Base-by-base conservation (phyloP, 371 early-diverging fungal species). In the Blakeslea trispora region DNA sequence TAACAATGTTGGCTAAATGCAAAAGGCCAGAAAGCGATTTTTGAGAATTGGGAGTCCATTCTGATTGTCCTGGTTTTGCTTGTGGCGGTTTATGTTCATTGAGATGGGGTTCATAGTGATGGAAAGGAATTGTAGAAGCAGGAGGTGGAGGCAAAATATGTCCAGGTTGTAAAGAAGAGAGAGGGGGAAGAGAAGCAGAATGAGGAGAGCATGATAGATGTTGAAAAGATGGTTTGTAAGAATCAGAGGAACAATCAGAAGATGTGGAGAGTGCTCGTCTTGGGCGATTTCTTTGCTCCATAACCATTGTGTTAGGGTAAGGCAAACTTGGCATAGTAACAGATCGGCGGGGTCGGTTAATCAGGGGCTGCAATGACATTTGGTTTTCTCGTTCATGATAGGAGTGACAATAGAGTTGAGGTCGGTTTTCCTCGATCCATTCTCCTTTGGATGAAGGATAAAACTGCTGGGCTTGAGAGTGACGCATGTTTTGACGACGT, bases 401-500 rank as follows among this genome's bases (percentile, higher is more conserved):
- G 22, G 59, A 58, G 46, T 57, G 66, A 19, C 54, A 44, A 55
- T 63, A 57, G 19, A 55, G 28, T 45, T 50, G 50, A 47, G 55
- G 49, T 42, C 23, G 21, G 31, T 42, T 17, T 22, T 52, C 45
- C 45, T 53, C 50, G 14, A 43, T 48, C 14, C 9, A 15, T 4
- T 48, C 35, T 19, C 39, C 54, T 40, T 44, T 54, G 7, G 28
- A 7, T 28, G 28, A 28, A 28, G 3, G 28, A 28, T 28, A 28
- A 28, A 28, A 28, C 28, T 28, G 28, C 15, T 45, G 47, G 42
- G 58, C 55, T 22, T 57, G 61, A 15, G 54, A 58, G 28, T 61
- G 54, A 37, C 50, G 65, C 22, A 63, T 57, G 45, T 64, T 60
- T 18, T 77, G 72, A 11, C 85, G 80, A 21, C 86, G 82, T 24